A percentile compares a stretch with the other conserved stretches of the same genome.
Conservation (phyloP, 2,329 filamentous ascomycete species). For the Dactylellina parvicollis region DNA sequence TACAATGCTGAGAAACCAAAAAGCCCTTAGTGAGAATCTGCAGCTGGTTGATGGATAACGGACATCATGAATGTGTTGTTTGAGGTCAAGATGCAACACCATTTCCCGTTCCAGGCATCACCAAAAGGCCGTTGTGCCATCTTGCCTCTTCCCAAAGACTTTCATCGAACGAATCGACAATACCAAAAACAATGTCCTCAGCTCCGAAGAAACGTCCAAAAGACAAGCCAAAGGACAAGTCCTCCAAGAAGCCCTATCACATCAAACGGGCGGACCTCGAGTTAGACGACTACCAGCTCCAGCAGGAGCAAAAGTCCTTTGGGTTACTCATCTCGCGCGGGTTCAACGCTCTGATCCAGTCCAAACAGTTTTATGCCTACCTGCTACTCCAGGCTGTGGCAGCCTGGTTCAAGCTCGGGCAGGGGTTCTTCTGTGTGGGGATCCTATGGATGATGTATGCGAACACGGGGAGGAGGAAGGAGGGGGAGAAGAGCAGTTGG, state of each 20-base stretch:
- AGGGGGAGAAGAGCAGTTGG: slow-evolving; percentile 59
- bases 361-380: slow-evolving; percentile 59
- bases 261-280: slow-evolving; percentile 59
- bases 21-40: too few relatives aligned
- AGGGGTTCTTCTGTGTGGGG: slow-evolving; percentile 59
- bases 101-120: slow-evolving; percentile 17
- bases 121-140: slow-evolving; percentile 1
- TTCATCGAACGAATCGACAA: background rate
- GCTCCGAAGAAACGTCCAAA: slow-evolving; percentile 24
- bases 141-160: background rate
- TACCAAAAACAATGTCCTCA: slow-evolving; percentile 17
- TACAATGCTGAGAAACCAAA: too few relatives aligned
- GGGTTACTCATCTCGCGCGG: slow-evolving; percentile 56
- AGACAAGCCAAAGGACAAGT: slow-evolving; percentile 55
- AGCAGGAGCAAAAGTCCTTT: slow-evolving; percentile 58
- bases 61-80: slow-evolving; percentile 23
- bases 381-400: slow-evolving; percentile 57
- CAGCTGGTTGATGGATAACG: too few relatives aligned
- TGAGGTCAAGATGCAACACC: slow-evolving; percentile 20
- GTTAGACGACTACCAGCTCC: slow-evolving; percentile 59
- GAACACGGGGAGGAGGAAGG: slow-evolving; percentile 59
- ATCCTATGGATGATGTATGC: slow-evolving; percentile 60
- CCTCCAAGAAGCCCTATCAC: slow-evolving; percentile 59
- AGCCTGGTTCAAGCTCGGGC: slow-evolving; percentile 57
- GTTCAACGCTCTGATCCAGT: slow-evolving; percentile 55